phyloP scores from a whole-genome alignment of 176 grass and related monocot genomes.

The Aegilops longissima region DNA sequence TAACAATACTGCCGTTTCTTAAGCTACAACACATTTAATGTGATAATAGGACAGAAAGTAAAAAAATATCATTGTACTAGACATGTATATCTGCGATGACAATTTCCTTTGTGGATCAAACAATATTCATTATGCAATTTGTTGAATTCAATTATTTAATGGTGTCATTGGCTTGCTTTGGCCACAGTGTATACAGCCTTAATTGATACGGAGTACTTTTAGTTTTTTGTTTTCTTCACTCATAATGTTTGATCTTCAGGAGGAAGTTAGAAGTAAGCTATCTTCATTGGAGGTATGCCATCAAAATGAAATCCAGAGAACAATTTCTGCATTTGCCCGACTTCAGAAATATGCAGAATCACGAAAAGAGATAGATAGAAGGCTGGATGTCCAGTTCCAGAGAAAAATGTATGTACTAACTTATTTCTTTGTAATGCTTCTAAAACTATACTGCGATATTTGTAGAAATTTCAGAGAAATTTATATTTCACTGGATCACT shows the following conservation, averaged over 20 bases:
- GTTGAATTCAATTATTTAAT: neutral
- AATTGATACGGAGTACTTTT: neutral
- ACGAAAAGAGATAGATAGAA: slow-evolving; percentile 77
- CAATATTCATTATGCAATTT: neutral
- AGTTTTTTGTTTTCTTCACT: slow-evolving; percentile 15
- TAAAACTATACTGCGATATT: neutral
- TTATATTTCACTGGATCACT: neutral
- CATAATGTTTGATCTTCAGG: slow-evolving; percentile 48
- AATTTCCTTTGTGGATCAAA: neutral
- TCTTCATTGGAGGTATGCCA: slow-evolving; percentile 51
- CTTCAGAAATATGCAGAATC: slow-evolving; percentile 71
- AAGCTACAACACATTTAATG: neutral
- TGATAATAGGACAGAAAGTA: neutral
- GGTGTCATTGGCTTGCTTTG: slow-evolving; percentile 7
- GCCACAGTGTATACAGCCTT: neutral
- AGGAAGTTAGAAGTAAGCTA: slow-evolving; percentile 64
- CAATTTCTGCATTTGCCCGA: slow-evolving; percentile 47
- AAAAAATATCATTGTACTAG: neutral
- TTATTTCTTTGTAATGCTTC: neutral
- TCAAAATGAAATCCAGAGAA: slow-evolving; percentile 68
- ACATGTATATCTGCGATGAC: neutral
- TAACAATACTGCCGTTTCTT: neutral
- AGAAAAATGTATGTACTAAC: slow-evolving; percentile 77
- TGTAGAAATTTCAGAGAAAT: slow-evolving; percentile 12
- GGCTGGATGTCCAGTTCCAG: slow-evolving; percentile 71